Percentiles rank a stretch among this genome's conserved stretches.
Evolutionary conservation across 2,329 filamentous ascomycete genomes (phyloP).

Genomic region (Pseudogymnoascus sp.): DNA sequence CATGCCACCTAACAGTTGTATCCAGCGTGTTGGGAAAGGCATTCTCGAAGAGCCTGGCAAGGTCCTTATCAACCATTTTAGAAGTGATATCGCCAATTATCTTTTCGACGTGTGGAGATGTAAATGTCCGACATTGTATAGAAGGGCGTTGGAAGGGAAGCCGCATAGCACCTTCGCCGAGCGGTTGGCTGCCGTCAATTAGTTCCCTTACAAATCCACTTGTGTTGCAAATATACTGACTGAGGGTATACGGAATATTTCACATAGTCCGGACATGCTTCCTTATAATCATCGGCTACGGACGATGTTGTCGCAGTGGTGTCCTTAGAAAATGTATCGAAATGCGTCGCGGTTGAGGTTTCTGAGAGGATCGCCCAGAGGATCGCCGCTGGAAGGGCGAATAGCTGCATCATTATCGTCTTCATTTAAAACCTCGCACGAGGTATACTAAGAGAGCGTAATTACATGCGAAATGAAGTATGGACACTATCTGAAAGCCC

Average conservation of each 20-base stretch:
- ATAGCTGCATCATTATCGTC: background rate
- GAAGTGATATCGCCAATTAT: slow-evolving; percentile 77
- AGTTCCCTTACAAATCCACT: slow-evolving; percentile 22
- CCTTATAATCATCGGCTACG: slow-evolving; percentile 2
- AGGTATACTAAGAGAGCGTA: background rate
- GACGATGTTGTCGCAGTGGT: background rate
- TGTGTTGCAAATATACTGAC: background rate
- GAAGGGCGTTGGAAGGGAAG: slow-evolving; percentile 83
- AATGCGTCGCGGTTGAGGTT: background rate
- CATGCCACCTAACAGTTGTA: slow-evolving; percentile 64
- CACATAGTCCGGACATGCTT: slow-evolving; percentile 29
- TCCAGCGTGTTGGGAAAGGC: slow-evolving; percentile 76
- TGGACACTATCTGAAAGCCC: background rate
- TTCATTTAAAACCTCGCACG: background rate
- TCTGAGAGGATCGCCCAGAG: slow-evolving; percentile 2
- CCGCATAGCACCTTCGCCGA: slow-evolving; percentile 67
- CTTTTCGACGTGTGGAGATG: slow-evolving; percentile 75
- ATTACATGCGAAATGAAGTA: background rate
- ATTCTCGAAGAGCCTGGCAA: slow-evolving; percentile 90
- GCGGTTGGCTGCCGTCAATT: slow-evolving; percentile 51
- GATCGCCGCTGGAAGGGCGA: background rate
- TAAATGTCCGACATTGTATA: slow-evolving; percentile 77
- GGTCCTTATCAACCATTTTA: slow-evolving; percentile 73
- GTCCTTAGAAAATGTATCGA: background rate
- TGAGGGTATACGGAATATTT: slow-evolving; percentile 21